Conservation (phyloP, 108 stramenopile genomes). For the Mediolabrus comicus region DNA sequence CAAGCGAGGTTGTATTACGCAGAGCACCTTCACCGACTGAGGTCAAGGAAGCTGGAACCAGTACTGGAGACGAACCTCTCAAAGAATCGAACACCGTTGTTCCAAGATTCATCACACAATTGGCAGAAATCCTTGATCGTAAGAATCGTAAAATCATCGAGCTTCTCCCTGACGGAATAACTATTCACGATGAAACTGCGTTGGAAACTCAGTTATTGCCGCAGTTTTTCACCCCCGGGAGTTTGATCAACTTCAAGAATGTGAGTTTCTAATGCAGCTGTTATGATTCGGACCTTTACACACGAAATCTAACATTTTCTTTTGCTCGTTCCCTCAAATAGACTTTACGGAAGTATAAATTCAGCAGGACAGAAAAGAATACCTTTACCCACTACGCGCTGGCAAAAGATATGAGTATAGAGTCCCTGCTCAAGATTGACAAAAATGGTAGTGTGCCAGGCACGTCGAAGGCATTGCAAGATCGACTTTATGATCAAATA, state of each 20-base stretch:
- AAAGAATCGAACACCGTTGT: neutral
- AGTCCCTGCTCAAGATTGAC: neutral
- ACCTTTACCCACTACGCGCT: neutral
- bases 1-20: constrained; percentile 1
- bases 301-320: neutral
- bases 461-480: neutral
- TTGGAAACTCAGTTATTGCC: neutral
- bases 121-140: neutral
- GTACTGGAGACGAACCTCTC: neutral
- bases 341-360: neutral
- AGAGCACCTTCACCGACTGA: neutral
- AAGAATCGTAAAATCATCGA: neutral
- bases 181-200: neutral
- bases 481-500: neutral
- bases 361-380: neutral
- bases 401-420: neutral
- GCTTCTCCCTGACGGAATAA: neutral
- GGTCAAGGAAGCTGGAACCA: neutral
- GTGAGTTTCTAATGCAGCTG: neutral
- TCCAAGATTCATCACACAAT: neutral
- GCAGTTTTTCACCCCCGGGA: neutral
- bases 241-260: neutral
- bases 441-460: neutral
- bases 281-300: neutral
- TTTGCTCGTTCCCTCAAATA: neutral